These are phyloP conservation scores for Coniochaeta ligniaria DNA, from an alignment of 2,329 filamentous ascomycete genomes.

Conservation along the genomic window DNA sequence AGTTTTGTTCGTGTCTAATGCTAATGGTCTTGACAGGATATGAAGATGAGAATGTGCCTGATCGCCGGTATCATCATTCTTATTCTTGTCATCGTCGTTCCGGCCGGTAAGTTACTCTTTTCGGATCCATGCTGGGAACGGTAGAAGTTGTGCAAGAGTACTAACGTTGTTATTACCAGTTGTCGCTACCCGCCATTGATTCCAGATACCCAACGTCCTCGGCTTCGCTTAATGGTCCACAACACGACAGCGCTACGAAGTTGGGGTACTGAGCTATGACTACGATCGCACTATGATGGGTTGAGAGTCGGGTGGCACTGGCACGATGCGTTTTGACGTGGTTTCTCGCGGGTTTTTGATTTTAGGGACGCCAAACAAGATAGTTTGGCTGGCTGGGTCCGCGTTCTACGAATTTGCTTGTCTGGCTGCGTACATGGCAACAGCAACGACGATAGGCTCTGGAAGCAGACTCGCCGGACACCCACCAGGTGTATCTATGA, in stretches of 20 bases:
- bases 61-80: slow-evolving; percentile 86
- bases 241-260: not conserved
- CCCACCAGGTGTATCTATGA: slow-evolving; percentile 13
- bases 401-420: not conserved
- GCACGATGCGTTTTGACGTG: slow-evolving; percentile 14
- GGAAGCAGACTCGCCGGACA: not conserved
- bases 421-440: not conserved
- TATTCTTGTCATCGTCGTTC: slow-evolving; percentile 89
- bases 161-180: slow-evolving; percentile 12
- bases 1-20: not conserved
- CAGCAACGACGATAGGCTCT: not conserved
- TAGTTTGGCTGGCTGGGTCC: not conserved
- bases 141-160: slow-evolving; percentile 7
- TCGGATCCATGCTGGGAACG: not conserved
- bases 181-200: slow-evolving; percentile 10
- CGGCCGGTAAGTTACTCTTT: slow-evolving; percentile 59
- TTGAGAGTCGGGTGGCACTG: slow-evolving; percentile 11
- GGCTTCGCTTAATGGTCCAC: not conserved
- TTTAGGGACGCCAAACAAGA: slow-evolving; percentile 4
- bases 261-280: slow-evolving; percentile 7
- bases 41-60: slow-evolving; percentile 99
- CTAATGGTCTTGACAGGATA: slow-evolving; percentile 47
- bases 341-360: slow-evolving; percentile 12
- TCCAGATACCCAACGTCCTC: not conserved
- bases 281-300: slow-evolving; percentile 11